These are phyloP conservation scores for Globisporangium spinosum DNA, from an alignment of 352 stramenopile species.

Conservation along the genomic window DNA sequence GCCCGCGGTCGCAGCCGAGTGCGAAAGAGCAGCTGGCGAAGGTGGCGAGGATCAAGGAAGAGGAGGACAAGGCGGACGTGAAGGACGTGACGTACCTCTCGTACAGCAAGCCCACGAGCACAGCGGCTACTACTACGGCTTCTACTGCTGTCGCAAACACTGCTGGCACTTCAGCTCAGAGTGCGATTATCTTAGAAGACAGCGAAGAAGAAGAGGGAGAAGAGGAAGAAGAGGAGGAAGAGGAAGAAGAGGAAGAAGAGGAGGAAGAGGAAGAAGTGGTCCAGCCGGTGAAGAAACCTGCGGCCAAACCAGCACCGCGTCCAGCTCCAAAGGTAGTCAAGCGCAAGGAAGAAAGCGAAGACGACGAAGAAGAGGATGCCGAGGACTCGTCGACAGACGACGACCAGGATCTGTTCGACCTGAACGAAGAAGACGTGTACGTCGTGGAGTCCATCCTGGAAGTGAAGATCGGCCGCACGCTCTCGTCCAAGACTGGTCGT, in stretches of 20 bases:
- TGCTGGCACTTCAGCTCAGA: constrained; percentile 31
- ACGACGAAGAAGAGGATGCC: constrained; percentile 20
- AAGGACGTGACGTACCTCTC: constrained; percentile 27
- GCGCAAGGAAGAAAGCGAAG: constrained; percentile 8
- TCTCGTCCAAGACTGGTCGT: constrained; percentile 25
- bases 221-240: constrained; percentile 19
- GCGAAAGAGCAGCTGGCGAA: constrained; percentile 26
- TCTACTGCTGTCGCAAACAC: neutral
- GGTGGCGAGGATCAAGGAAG: constrained; percentile 32
- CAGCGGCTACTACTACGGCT: neutral
- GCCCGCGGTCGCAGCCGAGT: neutral
- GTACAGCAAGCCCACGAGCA: constrained; percentile 20
- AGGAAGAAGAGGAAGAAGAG: constrained; percentile 22
- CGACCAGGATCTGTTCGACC: constrained; percentile 59
- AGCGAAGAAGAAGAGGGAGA: constrained; percentile 34
- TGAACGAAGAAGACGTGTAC: constrained; percentile 74
- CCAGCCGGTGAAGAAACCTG: constrained; percentile 22
- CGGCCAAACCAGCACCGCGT: constrained; percentile 4
- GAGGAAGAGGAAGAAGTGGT: constrained; percentile 27
- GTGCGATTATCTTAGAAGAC: constrained; percentile 55
- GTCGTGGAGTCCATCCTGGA: constrained; percentile 72
- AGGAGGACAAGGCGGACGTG: constrained; percentile 20
- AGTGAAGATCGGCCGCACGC: constrained; percentile 48
- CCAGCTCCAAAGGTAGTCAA: neutral
- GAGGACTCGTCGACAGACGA: constrained; percentile 59